A percentile compares a stretch with the other conserved stretches of the same genome.
phyloP scores from a whole-genome alignment of 2,329 filamentous ascomycete genomes.

The Ophiocordyceps robertsii region DNA sequence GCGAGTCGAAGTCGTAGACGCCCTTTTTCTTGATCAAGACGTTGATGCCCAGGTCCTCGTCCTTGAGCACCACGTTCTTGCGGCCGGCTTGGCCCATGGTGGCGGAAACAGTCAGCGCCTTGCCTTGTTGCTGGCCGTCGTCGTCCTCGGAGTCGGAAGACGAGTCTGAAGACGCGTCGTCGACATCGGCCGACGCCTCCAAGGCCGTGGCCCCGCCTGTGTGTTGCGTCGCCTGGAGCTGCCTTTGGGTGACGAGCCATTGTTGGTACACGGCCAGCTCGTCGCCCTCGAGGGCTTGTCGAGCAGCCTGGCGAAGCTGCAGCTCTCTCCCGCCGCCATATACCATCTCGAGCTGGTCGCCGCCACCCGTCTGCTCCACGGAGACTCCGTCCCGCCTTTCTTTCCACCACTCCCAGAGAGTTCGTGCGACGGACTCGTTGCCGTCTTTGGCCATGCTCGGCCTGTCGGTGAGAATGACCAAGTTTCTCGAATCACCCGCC shows the following conservation, averaged over 20 bases:
- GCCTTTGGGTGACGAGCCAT: conserved; percentile 77
- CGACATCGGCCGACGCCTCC: conserved; percentile 59
- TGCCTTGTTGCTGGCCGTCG: conserved; percentile 80
- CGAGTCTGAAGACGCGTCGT: conserved; percentile 76
- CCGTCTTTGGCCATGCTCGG: conserved; percentile 27
- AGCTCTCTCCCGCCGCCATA: conserved; percentile 51
- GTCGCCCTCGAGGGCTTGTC: conserved; percentile 55
- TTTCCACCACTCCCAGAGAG: conserved; percentile 70
- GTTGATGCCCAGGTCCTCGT: conserved; percentile 86
- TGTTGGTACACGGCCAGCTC: conserved; percentile 81
- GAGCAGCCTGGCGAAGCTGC: conserved; percentile 45
- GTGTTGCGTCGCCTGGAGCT: conserved; percentile 72
- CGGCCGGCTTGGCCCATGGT: conserved; percentile 72
- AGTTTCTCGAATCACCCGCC: conserved; percentile 63
- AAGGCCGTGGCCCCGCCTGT: conserved; percentile 52
- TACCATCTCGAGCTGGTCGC: conserved; percentile 51
- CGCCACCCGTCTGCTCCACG: conserved; percentile 38
- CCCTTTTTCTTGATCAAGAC: conserved; percentile 78
- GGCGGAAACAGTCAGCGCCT: conserved; percentile 77
- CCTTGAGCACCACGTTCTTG: conserved; percentile 74
- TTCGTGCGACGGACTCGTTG: conserved; percentile 51
- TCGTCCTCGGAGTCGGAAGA: conserved; percentile 81
- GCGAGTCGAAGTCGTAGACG: conserved; percentile 86
- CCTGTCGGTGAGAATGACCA: conserved; percentile 78
- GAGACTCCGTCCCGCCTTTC: conserved; percentile 51